phyloP scores from a whole-genome alignment of 495 filamentous ascomycete species.

The Tirmania nivea region DNA sequence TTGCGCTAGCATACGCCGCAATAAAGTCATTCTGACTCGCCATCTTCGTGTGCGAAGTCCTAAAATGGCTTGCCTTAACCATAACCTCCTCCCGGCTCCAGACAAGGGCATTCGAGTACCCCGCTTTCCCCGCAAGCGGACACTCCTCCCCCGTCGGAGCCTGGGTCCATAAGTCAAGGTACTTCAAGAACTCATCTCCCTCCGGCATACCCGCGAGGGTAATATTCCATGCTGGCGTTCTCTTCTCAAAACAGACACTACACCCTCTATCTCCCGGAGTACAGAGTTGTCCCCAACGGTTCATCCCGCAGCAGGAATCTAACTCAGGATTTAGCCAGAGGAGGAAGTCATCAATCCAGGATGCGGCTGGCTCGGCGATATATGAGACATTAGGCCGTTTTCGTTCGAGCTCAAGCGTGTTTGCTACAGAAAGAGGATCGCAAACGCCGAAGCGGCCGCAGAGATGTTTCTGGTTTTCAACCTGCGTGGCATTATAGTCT shows the following conservation, averaged over 20 bases:
- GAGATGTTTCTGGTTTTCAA: constrained; percentile 55
- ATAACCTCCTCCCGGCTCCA: constrained; percentile 42
- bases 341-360: constrained; percentile 93
- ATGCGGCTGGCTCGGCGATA: constrained; percentile 75
- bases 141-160: constrained; percentile 64
- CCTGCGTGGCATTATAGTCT: constrained; percentile 52
- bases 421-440: constrained; percentile 58
- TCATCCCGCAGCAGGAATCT: constrained; percentile 49
- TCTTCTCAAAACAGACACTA: constrained; percentile 53
- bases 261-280: constrained; percentile 23
- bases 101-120: constrained; percentile 69
- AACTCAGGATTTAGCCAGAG: constrained; percentile 79
- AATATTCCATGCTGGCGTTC: constrained; percentile 65
- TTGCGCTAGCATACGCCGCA: constrained; percentile 64
- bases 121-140: constrained; percentile 65
- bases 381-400: constrained; percentile 80
- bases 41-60: constrained; percentile 68
- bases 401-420: constrained; percentile 75
- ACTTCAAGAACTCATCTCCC: constrained; percentile 69
- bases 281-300: constrained; percentile 21
- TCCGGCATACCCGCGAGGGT: constrained; percentile 79
- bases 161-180: constrained; percentile 58
- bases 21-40: constrained; percentile 87
- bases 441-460: constrained; percentile 86
- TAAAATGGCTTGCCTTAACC: constrained; percentile 70